Evolutionary conservation across 495 filamentous ascomycete genomes (phyloP).

Genomic region (Annulohypoxylon maeteangense): DNA sequence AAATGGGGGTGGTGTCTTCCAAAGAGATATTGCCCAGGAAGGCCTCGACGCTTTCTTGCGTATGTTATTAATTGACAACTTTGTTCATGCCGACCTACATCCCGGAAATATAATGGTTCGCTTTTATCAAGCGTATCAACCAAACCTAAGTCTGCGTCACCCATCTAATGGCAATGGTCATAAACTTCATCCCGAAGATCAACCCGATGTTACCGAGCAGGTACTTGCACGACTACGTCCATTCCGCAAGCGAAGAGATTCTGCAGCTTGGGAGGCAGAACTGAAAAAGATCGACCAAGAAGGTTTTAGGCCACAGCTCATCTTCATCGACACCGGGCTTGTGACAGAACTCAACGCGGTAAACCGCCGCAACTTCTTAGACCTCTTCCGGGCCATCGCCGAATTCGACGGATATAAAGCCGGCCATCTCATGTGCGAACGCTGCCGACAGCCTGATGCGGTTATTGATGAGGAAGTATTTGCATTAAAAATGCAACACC

Average conservation of each 20-base stretch:
- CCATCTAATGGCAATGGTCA: constrained; percentile 58
- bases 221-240: constrained; percentile 84
- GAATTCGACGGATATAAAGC: constrained; percentile 98
- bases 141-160: constrained; percentile 65
- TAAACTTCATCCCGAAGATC: constrained; percentile 55
- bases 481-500: constrained; percentile 94
- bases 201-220: constrained; percentile 85
- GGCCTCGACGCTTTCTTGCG: constrained; percentile 97
- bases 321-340: constrained; percentile 97
- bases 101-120: constrained; percentile 99
- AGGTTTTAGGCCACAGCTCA: constrained; percentile 91
- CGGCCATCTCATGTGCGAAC: constrained; percentile 94
- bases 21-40: constrained; percentile 93
- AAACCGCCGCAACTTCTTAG: constrained; percentile 92
- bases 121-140: constrained; percentile 86
- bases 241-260: constrained; percentile 66
- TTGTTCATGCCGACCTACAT: constrained; percentile 97
- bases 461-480: constrained; percentile 92
- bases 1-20: constrained; percentile 91
- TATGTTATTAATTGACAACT: constrained; percentile 98
- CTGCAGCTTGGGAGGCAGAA: constrained; percentile 72
- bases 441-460: constrained; percentile 87
- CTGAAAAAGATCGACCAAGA: constrained; percentile 84
- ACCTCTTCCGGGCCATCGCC: constrained; percentile 93
- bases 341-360: constrained; percentile 90